phyloP scores from a whole-genome alignment of 1,284 basidiomycete genomes.

The Rhodotorula mucilaginosa region DNA sequence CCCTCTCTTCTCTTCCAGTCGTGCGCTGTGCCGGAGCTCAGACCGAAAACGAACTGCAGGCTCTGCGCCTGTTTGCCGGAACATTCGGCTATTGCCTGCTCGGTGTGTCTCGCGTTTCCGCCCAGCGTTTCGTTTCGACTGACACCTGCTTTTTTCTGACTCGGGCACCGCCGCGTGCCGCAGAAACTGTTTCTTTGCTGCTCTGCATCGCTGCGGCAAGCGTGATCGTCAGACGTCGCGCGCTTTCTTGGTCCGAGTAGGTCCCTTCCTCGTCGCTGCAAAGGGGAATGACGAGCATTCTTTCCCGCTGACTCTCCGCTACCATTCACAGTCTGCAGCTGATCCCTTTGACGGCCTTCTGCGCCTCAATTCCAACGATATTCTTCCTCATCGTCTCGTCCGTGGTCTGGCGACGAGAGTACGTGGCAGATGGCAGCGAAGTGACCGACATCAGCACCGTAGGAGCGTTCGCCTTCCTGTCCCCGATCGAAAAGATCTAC shows the following conservation, averaged over 20 bases:
- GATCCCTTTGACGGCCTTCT: slow-evolving; percentile 29
- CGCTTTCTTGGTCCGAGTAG: neutral
- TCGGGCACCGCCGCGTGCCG: neutral
- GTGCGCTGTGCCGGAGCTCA: slow-evolving; percentile 18
- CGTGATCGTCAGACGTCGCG: neutral
- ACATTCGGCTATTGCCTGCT: slow-evolving; percentile 21
- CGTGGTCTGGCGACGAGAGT: slow-evolving; percentile 30
- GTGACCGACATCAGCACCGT: neutral
- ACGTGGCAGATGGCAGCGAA: slow-evolving; percentile 8
- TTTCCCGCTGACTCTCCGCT: neutral
- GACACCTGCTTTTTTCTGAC: neutral
- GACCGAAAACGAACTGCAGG: neutral
- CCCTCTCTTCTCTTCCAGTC: slow-evolving; percentile 2
- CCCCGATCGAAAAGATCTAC: slow-evolving; percentile 4
- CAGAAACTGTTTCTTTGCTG: slow-evolving; percentile 21
- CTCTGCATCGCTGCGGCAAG: slow-evolving; percentile 7
- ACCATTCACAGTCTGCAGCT: slow-evolving; percentile 8
- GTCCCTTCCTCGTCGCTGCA: too few relatives aligned
- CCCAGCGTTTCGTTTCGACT: neutral
- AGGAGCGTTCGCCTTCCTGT: neutral
- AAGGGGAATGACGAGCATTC: too few relatives aligned
- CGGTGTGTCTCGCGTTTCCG: slow-evolving; percentile 1
- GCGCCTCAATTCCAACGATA: slow-evolving; percentile 25
- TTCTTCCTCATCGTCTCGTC: slow-evolving; percentile 30
- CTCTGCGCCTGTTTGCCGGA: slow-evolving; percentile 6